Percentiles rank a stretch among this genome's conserved stretches.
These are phyloP conservation scores for Cladosporium sp. DNA, from an alignment of 2,329 filamentous ascomycete genomes.

Conservation along the genomic window DNA sequence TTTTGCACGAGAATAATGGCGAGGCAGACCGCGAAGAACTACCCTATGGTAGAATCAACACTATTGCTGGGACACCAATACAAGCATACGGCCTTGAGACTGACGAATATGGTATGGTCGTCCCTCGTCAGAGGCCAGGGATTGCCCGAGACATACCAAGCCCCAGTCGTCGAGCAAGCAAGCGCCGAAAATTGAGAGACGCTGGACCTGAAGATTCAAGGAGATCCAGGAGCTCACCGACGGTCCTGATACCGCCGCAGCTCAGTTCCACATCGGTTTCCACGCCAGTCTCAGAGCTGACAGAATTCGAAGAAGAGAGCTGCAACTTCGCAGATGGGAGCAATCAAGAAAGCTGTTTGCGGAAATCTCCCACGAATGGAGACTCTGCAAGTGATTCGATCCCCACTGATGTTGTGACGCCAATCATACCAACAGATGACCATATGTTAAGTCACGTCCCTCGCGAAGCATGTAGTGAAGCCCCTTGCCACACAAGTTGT, in stretches of 20 bases:
- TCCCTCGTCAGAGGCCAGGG: not conserved
- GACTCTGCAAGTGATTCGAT: not conserved
- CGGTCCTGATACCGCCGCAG: not conserved
- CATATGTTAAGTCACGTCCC: not conserved
- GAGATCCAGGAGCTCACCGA: not conserved
- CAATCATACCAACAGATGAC: not conserved
- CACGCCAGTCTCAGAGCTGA: not conserved
- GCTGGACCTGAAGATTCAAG: not conserved
- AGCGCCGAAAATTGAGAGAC: not conserved
- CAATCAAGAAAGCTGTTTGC: not conserved
- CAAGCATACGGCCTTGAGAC: not conserved
- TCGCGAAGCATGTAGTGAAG: not conserved
- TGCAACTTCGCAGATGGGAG: not conserved
- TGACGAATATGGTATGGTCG: slow-evolving; percentile 1
- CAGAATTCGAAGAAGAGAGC: slow-evolving; percentile 3
- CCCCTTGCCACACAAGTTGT: not conserved
- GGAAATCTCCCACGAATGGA: not conserved
- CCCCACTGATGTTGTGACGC: not conserved
- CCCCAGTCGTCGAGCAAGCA: not conserved
- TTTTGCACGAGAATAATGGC: not conserved
- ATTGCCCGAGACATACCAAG: not conserved
- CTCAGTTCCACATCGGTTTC: not conserved
- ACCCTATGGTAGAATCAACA: not conserved
- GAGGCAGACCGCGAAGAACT: not conserved
- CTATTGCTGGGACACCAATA: not conserved